A percentile compares a stretch with the other conserved stretches of the same genome.
These are phyloP conservation scores for Leccinellum luteum DNA, from an alignment of 768 basidiomycete genomes.

Conservation along the genomic window DNA sequence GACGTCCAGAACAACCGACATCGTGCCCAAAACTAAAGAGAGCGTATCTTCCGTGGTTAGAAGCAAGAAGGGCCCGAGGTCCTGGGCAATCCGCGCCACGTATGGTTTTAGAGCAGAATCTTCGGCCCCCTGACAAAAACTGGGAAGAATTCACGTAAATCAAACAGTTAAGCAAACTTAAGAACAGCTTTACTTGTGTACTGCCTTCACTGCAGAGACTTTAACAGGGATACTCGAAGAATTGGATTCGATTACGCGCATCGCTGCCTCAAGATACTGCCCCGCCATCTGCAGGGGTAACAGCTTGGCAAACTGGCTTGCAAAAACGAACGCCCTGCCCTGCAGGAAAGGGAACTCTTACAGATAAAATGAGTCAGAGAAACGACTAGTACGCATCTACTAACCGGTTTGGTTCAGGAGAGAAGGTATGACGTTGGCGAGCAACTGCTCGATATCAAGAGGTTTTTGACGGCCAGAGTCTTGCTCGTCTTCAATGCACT, in stretches of 20 bases:
- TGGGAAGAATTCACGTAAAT: slow-evolving; percentile 29
- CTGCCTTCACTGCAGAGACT: slow-evolving; percentile 89
- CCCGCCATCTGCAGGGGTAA: slow-evolving; percentile 70
- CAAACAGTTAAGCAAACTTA: background rate
- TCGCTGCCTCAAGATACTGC: slow-evolving; percentile 85
- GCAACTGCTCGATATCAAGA: slow-evolving; percentile 75
- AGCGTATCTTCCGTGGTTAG: slow-evolving; percentile 85
- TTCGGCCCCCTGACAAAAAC: slow-evolving; percentile 64
- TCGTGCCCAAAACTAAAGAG: slow-evolving; percentile 81
- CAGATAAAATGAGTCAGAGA: background rate
- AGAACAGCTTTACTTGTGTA: slow-evolving; percentile 72
- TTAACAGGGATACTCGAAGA: slow-evolving; percentile 84
- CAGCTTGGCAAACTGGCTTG: slow-evolving; percentile 79
- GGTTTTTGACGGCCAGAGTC: slow-evolving; percentile 59
- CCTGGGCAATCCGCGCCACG: slow-evolving; percentile 71
- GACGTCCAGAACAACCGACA: slow-evolving; percentile 75
- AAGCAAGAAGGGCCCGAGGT: slow-evolving; percentile 80
- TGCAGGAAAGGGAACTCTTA: slow-evolving; percentile 90
- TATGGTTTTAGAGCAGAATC: slow-evolving; percentile 60
- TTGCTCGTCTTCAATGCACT: slow-evolving; percentile 74
- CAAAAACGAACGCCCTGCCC: slow-evolving; percentile 92
- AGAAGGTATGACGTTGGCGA: slow-evolving; percentile 76
- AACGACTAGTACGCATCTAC: slow-evolving; percentile 17
- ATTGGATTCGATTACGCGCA: slow-evolving; percentile 76
- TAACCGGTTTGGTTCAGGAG: slow-evolving; percentile 69